Evolutionary conservation across 176 grass and related monocot genomes (phyloP), one percentile per base, ranked within the genome.

Genomic region (Musa beccarii): DNA sequence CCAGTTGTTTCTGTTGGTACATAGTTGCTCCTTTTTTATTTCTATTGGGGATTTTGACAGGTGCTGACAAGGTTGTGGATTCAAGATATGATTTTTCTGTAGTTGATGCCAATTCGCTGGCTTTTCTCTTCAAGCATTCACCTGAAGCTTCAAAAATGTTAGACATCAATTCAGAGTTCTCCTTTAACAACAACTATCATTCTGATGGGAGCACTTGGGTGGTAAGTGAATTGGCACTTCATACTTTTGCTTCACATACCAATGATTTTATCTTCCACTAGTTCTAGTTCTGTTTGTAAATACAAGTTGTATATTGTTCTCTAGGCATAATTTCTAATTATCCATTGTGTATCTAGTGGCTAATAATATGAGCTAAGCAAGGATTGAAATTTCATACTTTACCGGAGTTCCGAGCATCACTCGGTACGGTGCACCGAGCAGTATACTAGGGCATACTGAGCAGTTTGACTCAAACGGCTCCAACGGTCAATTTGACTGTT

Each of bases 1-100:
- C 10, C 9, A 29, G 24, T 15, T 28, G 12, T 29, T 52, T 54
- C 20, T 26, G 15, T 28, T 13, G 14, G 49, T 68, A 25, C 15
- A 49, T 13, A 17, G 17, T 43, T 57, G 24, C 79, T 26, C 54
- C 68, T 78, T 23, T 19, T 53, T 53, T 66, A 25, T 63, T 70
- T 78, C 24, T 10, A 52, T 81, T 82, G 71, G 62, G 87, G 63
- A 70, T 52, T 76, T 53, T 87, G 54, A 77, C 89, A 98, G 94
- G 85, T 87, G 79, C 69, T 59, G 79, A 81, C 86, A 83, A 83
- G 59, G 69, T 93, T 73, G 63, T 89, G 63, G 86, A 89, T 68
- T 90, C 94, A 29, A 89, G 75, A 71, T 98, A 98, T 87, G 90
- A 81, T 79, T 98, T 98, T 76, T 88, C 90, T 55, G 88, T 98